Evolutionary conservation across 2,329 filamentous ascomycete genomes (phyloP), one percentile per base, ranked within the genome.

Genomic region (Cordyceps tenuipes): DNA sequence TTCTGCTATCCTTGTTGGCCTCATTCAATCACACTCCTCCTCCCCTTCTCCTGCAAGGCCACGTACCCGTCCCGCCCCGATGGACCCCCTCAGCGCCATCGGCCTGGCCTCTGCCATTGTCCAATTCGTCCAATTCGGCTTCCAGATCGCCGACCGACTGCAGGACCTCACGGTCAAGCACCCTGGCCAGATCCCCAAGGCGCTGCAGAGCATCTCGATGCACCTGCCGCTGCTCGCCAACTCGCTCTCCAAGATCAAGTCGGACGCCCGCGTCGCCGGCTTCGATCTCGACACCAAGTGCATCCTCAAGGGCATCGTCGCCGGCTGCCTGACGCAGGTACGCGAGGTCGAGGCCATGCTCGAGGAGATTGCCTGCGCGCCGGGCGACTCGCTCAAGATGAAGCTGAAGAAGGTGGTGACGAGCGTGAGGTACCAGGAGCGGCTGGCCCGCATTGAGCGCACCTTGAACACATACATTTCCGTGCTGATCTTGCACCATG

Each of bases 361-460:
- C 5, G 31, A 60, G 12, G 57, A 60, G 31, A 60, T 60, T 39
- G 50, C 57, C 13, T 60, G 57, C 57, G 23, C 57, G 13, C 57
- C 57, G 21, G 50, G 57, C 50, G 57, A 60, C 19, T 54, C 57
- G 3, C 21, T 60, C 10, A 47, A 23, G 6, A 48, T 50, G 13
- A 60, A 60, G 50, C 57, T 60, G 2, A 60, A 60, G 34, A 60
- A 60, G n/a, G 57, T 60, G 43, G 23, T 60, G 57, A 49, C 57
- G 41, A 60, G 57, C 8, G 36, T 60, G 9, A 60, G 54, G 34
- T 49, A 54, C 31, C 21, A 60, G 57, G 57, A 60, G 9, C 54
- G 41, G n/a, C 19, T 60, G 50, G 19, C 57, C 6, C 50, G 57
- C 17, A 60, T 60, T 12, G 57, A 60, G 50, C 43, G 57, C 0